These are phyloP conservation scores for Aspergillus pseudoviridinutans DNA, from an alignment of 2,329 filamentous ascomycete species.

Conservation along the genomic window DNA sequence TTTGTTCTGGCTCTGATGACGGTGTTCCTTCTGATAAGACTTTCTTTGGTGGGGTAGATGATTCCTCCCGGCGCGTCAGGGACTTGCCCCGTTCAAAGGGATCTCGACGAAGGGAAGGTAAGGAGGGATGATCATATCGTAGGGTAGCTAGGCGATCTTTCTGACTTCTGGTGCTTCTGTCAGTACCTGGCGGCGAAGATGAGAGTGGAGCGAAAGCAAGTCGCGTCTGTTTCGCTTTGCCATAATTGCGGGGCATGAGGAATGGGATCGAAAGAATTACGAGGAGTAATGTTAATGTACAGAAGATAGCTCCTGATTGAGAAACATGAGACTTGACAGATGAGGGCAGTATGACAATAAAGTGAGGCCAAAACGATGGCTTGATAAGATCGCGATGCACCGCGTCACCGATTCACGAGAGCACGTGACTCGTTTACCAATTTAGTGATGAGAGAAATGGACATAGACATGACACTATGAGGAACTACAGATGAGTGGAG, in stretches of 20 bases:
- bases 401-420: conserved; percentile 18
- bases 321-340: not conserved
- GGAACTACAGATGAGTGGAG: not conserved
- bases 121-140: conserved; percentile 29
- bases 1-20: not conserved
- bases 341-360: not conserved
- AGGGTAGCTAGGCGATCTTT: conserved; percentile 30
- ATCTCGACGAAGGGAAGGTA: conserved; percentile 10
- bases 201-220: conserved; percentile 39
- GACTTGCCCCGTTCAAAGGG: conserved; percentile 7
- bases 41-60: conserved; percentile 6
- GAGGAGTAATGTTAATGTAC: not conserved
- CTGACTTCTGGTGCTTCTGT: conserved; percentile 16
- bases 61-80: conserved; percentile 2
- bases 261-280: not conserved
- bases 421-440: conserved; percentile 17
- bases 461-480: not conserved
- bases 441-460: not conserved
- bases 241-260: conserved; percentile 29
- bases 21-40: not conserved
- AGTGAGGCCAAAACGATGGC: conserved; percentile 1
- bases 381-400: conserved; percentile 11
- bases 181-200: conserved; percentile 23
- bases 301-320: not conserved
- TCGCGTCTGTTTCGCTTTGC: conserved; percentile 39